These are phyloP conservation scores for Pisolithus albus DNA, from an alignment of 768 basidiomycete species.

Conservation along the genomic window DNA sequence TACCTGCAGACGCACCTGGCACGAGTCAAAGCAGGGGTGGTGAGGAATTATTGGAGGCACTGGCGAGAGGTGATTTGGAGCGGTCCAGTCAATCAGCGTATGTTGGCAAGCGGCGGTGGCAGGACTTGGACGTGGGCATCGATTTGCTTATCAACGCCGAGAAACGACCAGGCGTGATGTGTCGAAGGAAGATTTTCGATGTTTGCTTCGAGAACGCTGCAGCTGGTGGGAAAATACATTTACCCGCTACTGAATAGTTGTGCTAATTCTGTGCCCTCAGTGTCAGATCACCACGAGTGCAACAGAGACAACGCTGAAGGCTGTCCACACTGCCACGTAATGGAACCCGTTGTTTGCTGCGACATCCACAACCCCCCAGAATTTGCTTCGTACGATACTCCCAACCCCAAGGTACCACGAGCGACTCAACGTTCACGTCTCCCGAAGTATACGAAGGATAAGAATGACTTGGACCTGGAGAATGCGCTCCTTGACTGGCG, in stretches of 20 bases:
- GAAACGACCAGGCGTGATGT: slow-evolving; percentile 7
- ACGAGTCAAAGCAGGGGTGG: too few relatives aligned
- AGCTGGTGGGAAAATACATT: slow-evolving; percentile 9
- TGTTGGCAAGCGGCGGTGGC: slow-evolving; percentile 1
- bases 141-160: slow-evolving; percentile 25
- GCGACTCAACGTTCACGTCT: too few relatives aligned
- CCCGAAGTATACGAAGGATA: slow-evolving; percentile 3
- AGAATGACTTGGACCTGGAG: neutral
- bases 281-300: slow-evolving; percentile 2
- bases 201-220: slow-evolving; percentile 19
- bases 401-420: neutral
- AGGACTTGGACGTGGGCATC: slow-evolving; percentile 13
- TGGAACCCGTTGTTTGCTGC: slow-evolving; percentile 16
- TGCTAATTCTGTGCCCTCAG: slow-evolving; percentile 2
- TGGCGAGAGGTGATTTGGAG: neutral
- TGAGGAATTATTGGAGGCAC: too few relatives aligned
- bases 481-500: slow-evolving; percentile 12
- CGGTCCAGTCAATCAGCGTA: slow-evolving; percentile 1
- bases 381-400: neutral
- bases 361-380: slow-evolving; percentile 14
- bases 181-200: slow-evolving; percentile 8
- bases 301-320: neutral
- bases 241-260: neutral
- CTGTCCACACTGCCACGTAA: slow-evolving; percentile 12
- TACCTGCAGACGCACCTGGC: too few relatives aligned